phyloP scores from a whole-genome alignment of 768 basidiomycete species.

The Pisolithus microcarpus region DNA sequence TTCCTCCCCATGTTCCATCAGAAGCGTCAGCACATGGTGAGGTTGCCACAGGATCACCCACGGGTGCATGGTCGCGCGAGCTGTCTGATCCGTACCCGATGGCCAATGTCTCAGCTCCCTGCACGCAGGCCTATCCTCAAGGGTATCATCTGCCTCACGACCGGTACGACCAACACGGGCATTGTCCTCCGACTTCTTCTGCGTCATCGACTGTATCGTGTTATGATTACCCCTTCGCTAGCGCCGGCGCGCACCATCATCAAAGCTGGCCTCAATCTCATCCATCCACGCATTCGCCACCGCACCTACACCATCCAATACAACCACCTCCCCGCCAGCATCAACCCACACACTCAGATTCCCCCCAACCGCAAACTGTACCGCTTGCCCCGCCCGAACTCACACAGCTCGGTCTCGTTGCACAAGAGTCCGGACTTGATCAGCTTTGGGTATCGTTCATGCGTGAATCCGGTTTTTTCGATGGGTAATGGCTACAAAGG shows the following conservation, averaged over 20 bases:
- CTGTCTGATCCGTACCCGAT: neutral
- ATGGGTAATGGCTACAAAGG: constrained; percentile 10
- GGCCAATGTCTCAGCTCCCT: neutral
- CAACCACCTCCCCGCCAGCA: no score
- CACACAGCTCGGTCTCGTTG: constrained; percentile 53
- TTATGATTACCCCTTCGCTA: neutral
- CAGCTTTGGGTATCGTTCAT: constrained; percentile 58
- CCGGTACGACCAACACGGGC: neutral
- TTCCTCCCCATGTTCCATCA: neutral
- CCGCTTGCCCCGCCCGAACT: constrained; percentile 40
- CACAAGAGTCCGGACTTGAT: constrained; percentile 47
- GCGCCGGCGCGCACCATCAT: neutral
- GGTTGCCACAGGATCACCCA: neutral
- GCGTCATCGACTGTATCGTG: neutral
- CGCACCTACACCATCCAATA: no score
- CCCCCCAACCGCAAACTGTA: neutral
- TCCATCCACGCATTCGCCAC: neutral
- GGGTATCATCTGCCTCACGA: neutral
- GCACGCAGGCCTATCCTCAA: neutral
- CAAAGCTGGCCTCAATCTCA: neutral
- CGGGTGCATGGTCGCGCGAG: neutral
- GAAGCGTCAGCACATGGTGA: neutral
- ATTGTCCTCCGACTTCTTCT: neutral
- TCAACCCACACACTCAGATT: no score
- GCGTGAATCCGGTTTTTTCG: constrained; percentile 47